Evolutionary conservation across 352 stramenopile species (phyloP).

Genomic region (Vaucheria bursata): DNA sequence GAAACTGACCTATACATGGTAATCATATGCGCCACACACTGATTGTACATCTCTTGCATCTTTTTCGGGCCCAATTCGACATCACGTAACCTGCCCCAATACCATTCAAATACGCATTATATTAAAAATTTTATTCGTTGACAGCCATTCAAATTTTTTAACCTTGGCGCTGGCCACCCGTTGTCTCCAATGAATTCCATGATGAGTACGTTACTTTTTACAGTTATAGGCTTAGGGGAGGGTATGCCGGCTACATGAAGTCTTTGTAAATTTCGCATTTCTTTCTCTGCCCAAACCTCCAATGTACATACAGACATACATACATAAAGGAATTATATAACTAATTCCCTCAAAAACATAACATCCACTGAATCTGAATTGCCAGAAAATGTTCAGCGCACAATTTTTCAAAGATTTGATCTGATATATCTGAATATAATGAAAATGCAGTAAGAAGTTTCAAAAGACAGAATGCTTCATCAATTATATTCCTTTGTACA

Average conservation of each 20-base stretch:
- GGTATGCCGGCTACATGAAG: constrained; percentile 78
- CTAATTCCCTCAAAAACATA: neutral
- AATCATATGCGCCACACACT: constrained; percentile 9
- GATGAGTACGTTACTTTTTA: constrained; percentile 93
- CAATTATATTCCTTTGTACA: too few species aligned
- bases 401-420: too few species aligned
- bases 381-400: too few species aligned
- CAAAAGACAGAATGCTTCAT: too few species aligned
- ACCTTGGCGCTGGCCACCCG: constrained; percentile 77
- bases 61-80: constrained; percentile 65
- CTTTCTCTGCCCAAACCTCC: constrained; percentile 98
- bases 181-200: constrained; percentile 97
- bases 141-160: too few species aligned
- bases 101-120: constrained; percentile 30
- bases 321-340: neutral
- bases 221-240: constrained; percentile 77
- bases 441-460: too few species aligned
- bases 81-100: constrained; percentile 12
- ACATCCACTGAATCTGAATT: too few species aligned
- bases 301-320: neutral
- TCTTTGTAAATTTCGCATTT: constrained; percentile 93
- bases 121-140: neutral
- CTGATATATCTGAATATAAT: too few species aligned
- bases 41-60: constrained; percentile 54
- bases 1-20: constrained; percentile 6